Evolutionary conservation across 306 rosid genomes (phyloP), one percentile per base, ranked within the genome.

Genomic region (Trifolium fragiferum): DNA sequence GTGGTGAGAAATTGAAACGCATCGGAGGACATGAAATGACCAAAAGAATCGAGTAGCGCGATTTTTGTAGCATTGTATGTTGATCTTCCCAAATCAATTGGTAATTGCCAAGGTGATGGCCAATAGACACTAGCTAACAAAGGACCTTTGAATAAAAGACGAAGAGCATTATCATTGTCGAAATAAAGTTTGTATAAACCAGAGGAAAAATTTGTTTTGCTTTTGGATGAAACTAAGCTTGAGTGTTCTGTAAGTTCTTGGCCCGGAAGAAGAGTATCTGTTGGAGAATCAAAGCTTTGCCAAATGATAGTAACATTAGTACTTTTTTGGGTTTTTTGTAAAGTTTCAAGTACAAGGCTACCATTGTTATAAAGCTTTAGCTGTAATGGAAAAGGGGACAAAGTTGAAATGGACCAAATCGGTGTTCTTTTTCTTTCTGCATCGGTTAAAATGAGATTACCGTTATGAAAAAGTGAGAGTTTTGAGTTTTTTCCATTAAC

Each of bases 221-320:
- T 69, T 70, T 55, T 72, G 0, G 78, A 76, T 10, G 89, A 85
- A 27, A 82, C 4, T 0, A 77, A 75, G 70, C 61, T 76, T 12
- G 70, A 32, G 15, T 35, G 14, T 38, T 74, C 70, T 2, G 87
- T 84, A 1, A 88, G 16, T 8, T 77, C 2, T 73, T 82, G 87
- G 23, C 75, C 84, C 0, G 85, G 77, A 2, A 90, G 86, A 78
- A 85, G 83, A 4, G 91, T 88, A 18, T 86, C 90, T 0, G 87
- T 88, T 0, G 90, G 96, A 1, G 64, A 85, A 40, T 74, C 81
- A 43, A 88, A 85, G 81, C 90, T 86, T 47, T 83, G 81, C 93
- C 93, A 90, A 13, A 84, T 40, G 75, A 84, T 14, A 0, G 51
- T 65, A 58, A 25, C 19, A 4, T 23, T 9, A 12, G 19, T 14